Percentiles rank a stretch among this genome's conserved stretches.
phyloP scores from a whole-genome alignment of 768 basidiomycete genomes.

The Galerina sulciceps region DNA sequence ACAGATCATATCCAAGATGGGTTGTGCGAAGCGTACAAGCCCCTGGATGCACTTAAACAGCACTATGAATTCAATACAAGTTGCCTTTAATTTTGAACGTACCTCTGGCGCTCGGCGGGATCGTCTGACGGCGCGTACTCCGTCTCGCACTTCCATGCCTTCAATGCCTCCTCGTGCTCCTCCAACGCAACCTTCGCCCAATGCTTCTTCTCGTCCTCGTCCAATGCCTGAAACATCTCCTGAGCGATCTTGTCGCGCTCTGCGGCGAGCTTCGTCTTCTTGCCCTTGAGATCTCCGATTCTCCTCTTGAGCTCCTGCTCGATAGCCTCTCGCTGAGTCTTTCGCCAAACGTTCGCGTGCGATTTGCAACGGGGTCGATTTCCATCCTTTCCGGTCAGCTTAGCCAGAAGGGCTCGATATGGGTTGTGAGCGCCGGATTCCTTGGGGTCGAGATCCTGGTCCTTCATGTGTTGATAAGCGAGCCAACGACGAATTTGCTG shows the following conservation, averaged over 20 bases:
- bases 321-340: neutral
- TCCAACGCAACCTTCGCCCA: neutral
- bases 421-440: neutral
- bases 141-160: neutral
- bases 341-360: neutral
- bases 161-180: neutral
- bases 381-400: neutral
- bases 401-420: neutral
- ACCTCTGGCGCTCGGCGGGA: neutral
- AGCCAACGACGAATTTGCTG: conserved; percentile 22
- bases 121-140: neutral
- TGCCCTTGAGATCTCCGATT: neutral
- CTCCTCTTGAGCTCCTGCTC: neutral
- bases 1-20: neutral
- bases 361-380: neutral
- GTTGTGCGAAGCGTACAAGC: neutral
- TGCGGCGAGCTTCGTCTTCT: neutral
- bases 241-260: neutral
- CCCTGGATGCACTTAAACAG: neutral
- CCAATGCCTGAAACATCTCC: neutral
- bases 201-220: neutral
- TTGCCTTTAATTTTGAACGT: neutral
- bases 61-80: no score
- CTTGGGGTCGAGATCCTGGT: conserved; percentile 5
- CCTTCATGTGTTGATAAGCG: conserved; percentile 19